Base-by-base conservation (phyloP, 1,284 basidiomycete genomes). In the Ustilago hordei region DNA sequence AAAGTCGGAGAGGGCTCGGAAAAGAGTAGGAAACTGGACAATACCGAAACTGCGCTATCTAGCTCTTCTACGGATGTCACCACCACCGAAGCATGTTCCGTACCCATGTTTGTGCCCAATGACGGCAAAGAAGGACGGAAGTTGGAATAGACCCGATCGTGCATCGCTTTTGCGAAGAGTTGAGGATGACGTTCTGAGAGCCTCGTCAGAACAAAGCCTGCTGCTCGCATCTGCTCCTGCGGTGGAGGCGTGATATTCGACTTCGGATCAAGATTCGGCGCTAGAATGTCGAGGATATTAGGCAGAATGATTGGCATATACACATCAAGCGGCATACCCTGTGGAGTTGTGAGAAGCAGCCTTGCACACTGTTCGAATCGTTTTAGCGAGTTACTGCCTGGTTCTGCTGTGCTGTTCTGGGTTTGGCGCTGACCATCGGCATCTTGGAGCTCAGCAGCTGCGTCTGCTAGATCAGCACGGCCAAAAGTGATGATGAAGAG, bases 1-100 rank as follows among this genome's bases (percentile, higher is more conserved):
- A 82, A 82, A 9, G 64, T 65, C 2, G 84, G 75, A 17, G 81
- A 79, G 4, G 84, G 84, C 41, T 80, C 81, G 2, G 83, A 78
- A n/a, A 83, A 76, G 35, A 75, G 60, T 23, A 82, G 54, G 23
- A 80, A 67, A 31, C 74, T 69, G 2, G 64, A 69, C 3, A 84
- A 60, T 12, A 70, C 55, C n/a, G 72, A 69, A 9, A 79, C 28
- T 1, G 79, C 78, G 9, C 48, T 35, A 8, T 73, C 64, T 15
- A 74, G 17, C 1, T 60, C 60, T 9, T 55, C 32, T 12, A 72
- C 28, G 8, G 60, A 53, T 8, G 69, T 54, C 19, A 62, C 65
- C 6, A 61, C 32, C 2, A 31, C 13, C 43, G 61, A 56, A 13
- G 50, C 48, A 0, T 35, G 32, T 31, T 53, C 39, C 17, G 43